Evolutionary conservation across 2,329 filamentous ascomycete species (phyloP).

Genomic region (Fusarium sulawesiense): DNA sequence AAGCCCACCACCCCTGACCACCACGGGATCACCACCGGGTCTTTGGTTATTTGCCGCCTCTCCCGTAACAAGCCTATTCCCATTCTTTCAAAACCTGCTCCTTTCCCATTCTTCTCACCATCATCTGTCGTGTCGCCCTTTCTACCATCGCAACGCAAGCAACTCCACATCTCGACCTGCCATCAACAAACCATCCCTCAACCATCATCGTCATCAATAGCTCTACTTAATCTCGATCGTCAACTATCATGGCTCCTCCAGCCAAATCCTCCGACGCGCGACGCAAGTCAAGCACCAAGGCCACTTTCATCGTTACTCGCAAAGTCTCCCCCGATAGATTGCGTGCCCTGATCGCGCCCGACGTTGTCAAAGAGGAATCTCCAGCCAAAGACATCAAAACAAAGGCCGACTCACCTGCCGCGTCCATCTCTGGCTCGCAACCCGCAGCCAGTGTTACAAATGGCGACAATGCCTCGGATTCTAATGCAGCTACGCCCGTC

Average conservation of each 20-base stretch:
- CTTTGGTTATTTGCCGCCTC: slow-evolving; percentile 45
- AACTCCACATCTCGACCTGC: background rate
- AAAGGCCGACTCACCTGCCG: slow-evolving; percentile 58
- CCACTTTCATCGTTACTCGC: slow-evolving; percentile 61
- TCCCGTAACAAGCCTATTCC: slow-evolving; percentile 43
- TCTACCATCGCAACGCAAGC: slow-evolving; percentile 19
- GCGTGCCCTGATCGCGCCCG: slow-evolving; percentile 61
- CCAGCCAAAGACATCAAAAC: slow-evolving; percentile 54
- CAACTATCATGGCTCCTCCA: slow-evolving; percentile 50
- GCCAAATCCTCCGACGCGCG: slow-evolving; percentile 51
- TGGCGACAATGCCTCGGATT: slow-evolving; percentile 69
- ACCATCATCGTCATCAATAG: slow-evolving; percentile 19
- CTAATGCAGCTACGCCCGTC: slow-evolving; percentile 69
- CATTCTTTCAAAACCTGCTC: slow-evolving; percentile 31
- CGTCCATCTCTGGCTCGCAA: slow-evolving; percentile 50
- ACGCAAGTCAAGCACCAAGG: slow-evolving; percentile 54
- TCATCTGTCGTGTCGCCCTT: slow-evolving; percentile 20
- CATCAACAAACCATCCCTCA: slow-evolving; percentile 14
- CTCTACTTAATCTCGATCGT: slow-evolving; percentile 18
- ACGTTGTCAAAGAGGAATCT: slow-evolving; percentile 58
- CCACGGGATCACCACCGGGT: slow-evolving; percentile 47
- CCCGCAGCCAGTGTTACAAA: slow-evolving; percentile 55
- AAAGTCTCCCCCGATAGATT: slow-evolving; percentile 63
- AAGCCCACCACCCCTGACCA: slow-evolving; percentile 48
- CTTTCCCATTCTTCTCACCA: slow-evolving; percentile 16